phyloP scores from a whole-genome alignment of 1,284 basidiomycete genomes.

The Tranzscheliella williamsii region DNA sequence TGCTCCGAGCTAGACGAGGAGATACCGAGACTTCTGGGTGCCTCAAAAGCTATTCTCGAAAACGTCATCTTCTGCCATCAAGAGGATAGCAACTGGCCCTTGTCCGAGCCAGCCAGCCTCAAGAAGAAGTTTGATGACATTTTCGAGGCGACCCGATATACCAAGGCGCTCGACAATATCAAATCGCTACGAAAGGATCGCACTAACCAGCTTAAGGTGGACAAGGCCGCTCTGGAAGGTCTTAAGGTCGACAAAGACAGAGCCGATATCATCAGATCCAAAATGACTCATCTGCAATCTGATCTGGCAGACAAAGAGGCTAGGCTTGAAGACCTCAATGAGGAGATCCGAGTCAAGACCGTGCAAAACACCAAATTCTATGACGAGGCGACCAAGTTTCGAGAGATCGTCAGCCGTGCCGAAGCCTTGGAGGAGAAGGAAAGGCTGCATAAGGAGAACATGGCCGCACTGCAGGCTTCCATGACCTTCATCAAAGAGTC shows the following conservation, averaged over 20 bases:
- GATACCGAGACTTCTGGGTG: constrained; percentile 80
- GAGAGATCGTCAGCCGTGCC: constrained; percentile 76
- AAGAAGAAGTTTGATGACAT: constrained; percentile 99
- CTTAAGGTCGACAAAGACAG: constrained; percentile 82
- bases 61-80: constrained; percentile 99
- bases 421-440: constrained; percentile 73
- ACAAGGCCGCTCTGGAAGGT: constrained; percentile 82
- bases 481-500: constrained; percentile 74
- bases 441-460: constrained; percentile 69
- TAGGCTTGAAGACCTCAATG: constrained; percentile 46
- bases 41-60: constrained; percentile 93
- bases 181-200: constrained; percentile 79
- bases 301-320: constrained; percentile 44
- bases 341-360: constrained; percentile 64
- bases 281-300: constrained; percentile 36
- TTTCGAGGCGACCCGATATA: constrained; percentile 85
- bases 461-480: constrained; percentile 67
- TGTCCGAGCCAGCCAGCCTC: constrained; percentile 83
- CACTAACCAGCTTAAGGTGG: constrained; percentile 84
- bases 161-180: constrained; percentile 93
- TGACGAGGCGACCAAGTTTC: constrained; percentile 80
- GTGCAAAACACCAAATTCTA: constrained; percentile 79
- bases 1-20: constrained; percentile 83
- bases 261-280: constrained; percentile 68
- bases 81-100: constrained; percentile 97